phyloP scores from a whole-genome alignment of 2,329 filamentous ascomycete genomes.

The Alternaria sp. region DNA sequence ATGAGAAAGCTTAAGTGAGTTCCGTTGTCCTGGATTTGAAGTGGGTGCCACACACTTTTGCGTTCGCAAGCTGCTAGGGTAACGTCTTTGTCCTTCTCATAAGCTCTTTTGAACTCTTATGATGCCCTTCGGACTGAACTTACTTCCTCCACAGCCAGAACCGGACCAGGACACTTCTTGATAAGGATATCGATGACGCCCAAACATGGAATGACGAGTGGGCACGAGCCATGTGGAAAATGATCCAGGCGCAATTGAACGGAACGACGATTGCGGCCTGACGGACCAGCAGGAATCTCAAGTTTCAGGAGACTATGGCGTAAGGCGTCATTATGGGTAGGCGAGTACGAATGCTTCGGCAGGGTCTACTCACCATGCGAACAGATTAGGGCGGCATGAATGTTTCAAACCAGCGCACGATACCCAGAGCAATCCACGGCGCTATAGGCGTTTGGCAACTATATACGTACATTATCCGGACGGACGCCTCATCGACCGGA shows the following conservation, averaged over 20 bases:
- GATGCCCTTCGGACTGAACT: not conserved
- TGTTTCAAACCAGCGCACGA: constrained; percentile 8
- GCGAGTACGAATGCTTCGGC: constrained; percentile 25
- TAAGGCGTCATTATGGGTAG: constrained; percentile 9
- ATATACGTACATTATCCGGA: constrained; percentile 15
- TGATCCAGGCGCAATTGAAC: not conserved
- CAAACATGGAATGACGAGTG: constrained; percentile 3
- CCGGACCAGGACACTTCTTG: constrained; percentile 4
- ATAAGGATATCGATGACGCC: not conserved
- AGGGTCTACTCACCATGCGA: constrained; percentile 25
- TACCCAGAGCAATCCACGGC: constrained; percentile 18
- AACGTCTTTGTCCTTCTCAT: not conserved
- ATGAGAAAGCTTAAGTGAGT: constrained; percentile 55
- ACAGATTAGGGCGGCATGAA: constrained; percentile 20
- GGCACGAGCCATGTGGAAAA: constrained; percentile 1
- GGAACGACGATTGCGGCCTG: not conserved
- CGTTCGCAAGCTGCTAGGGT: not conserved
- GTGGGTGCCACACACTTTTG: not conserved
- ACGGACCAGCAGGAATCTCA: not conserved
- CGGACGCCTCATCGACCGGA: constrained; percentile 18
- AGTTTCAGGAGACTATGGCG: not conserved
- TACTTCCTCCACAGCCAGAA: not conserved
- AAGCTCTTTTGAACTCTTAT: not conserved
- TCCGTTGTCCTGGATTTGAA: constrained; percentile 18
- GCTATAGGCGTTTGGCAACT: constrained; percentile 20